Evolutionary conservation across 2,329 filamentous ascomycete species (phyloP).

Genomic region (Diplodia sapinea): DNA sequence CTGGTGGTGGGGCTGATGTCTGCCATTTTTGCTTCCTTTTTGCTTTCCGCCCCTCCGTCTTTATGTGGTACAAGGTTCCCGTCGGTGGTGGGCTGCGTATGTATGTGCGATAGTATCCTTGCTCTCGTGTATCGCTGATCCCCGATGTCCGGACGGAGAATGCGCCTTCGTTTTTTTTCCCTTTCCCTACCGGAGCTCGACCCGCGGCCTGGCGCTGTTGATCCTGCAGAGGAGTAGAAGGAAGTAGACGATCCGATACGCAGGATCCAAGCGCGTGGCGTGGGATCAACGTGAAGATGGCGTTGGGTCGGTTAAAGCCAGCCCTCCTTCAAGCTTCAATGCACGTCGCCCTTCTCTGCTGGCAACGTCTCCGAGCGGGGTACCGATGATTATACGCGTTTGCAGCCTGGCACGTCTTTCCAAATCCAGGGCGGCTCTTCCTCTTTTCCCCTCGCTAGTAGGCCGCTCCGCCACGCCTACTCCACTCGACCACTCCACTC

Average conservation of each 20-base stretch:
- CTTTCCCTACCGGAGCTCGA: not conserved
- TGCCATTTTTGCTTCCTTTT: not conserved
- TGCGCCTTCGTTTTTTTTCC: not conserved
- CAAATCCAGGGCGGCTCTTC: not conserved
- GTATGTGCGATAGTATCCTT: not conserved
- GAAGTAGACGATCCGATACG: not conserved
- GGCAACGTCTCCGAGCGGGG: not conserved
- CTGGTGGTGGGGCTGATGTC: not conserved
- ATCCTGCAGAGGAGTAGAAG: not conserved
- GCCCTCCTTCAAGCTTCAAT: too few relatives aligned
- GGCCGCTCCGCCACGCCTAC: not conserved
- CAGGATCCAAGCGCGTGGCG: not conserved
- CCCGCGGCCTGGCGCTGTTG: not conserved
- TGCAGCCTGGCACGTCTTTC: not conserved
- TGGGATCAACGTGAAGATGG: not conserved
- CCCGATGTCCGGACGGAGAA: not conserved
- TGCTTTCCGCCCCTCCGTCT: not conserved
- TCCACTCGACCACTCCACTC: not conserved
- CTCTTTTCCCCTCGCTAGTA: not conserved
- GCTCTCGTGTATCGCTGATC: not conserved
- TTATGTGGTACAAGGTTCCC: not conserved
- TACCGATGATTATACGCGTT: conserved; percentile 7
- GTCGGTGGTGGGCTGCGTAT: not conserved
- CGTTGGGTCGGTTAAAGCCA: conserved; percentile 2
- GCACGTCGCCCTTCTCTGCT: too few relatives aligned